Percentiles rank a stretch among this genome's conserved stretches.
Evolutionary conservation across 2,329 filamentous ascomycete genomes (phyloP).

Genomic region (Cladobotryum mycophilum): DNA sequence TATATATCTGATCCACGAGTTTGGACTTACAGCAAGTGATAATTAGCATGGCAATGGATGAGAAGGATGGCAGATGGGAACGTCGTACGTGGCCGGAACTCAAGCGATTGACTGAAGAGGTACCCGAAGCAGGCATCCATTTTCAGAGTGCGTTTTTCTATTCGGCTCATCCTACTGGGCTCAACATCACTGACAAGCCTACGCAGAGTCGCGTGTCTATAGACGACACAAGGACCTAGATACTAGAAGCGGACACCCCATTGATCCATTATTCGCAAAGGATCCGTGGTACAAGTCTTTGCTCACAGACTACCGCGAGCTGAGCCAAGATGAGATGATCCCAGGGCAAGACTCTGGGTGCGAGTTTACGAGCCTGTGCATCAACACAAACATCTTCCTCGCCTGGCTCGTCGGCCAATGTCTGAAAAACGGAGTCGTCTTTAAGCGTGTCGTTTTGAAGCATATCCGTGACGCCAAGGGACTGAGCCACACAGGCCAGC

Average conservation of each 20-base stretch:
- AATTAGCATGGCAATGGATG: constrained; percentile 37
- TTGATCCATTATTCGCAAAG: constrained; percentile 54
- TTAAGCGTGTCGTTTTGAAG: constrained; percentile 57
- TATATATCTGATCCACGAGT: too few species aligned
- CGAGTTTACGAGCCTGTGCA: constrained; percentile 78
- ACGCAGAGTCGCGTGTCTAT: constrained; percentile 41
- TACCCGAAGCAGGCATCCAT: constrained; percentile 74
- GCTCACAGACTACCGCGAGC: constrained; percentile 62
- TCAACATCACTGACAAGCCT: too few species aligned
- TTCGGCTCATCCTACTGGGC: too few species aligned
- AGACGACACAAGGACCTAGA: constrained; percentile 57
- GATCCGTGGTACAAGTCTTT: constrained; percentile 71
- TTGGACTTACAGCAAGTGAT: background rate
- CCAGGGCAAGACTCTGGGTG: constrained; percentile 64
- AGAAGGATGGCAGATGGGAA: constrained; percentile 48
- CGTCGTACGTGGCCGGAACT: constrained; percentile 59
- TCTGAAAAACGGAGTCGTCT: constrained; percentile 61
- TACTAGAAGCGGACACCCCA: constrained; percentile 33
- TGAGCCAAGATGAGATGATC: constrained; percentile 54
- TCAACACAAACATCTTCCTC: constrained; percentile 84
- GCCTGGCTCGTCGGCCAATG: constrained; percentile 80
- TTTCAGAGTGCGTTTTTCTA: constrained; percentile 52
- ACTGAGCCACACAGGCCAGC: constrained; percentile 44
- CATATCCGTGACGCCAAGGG: constrained; percentile 64
- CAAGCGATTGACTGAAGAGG: constrained; percentile 52